Evolutionary conservation across 108 stramenopile genomes (phyloP).

Genomic region (Epipyxis sp.): DNA sequence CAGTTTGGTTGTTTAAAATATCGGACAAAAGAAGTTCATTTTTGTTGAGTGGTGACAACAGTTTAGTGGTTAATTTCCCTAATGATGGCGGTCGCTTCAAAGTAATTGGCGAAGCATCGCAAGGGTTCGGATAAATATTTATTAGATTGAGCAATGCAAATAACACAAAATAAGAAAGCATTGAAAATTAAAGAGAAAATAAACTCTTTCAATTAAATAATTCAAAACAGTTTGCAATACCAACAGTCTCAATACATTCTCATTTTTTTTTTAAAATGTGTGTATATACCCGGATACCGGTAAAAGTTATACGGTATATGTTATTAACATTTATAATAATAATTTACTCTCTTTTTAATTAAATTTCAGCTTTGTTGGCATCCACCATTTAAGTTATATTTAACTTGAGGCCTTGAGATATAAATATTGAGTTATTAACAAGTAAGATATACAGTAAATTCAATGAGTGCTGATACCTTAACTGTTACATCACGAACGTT

Average conservation of each 20-base stretch:
- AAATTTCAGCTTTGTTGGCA: neutral
- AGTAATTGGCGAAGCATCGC: no score
- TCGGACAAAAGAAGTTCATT: no score
- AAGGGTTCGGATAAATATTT: no score
- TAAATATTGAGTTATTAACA: neutral
- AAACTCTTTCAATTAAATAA: neutral
- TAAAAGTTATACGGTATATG: neutral
- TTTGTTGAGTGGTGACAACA: no score
- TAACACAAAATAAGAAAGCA: neutral
- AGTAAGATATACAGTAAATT: neutral
- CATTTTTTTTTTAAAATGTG: neutral
- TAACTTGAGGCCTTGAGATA: neutral
- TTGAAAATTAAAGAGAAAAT: neutral
- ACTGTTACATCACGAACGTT: neutral
- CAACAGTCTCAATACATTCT: neutral
- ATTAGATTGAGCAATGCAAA: neutral
- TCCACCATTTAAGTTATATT: neutral
- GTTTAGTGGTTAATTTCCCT: no score
- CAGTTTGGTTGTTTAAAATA: no score
- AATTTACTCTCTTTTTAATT: neutral
- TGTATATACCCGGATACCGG: neutral
- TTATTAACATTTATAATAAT: neutral
- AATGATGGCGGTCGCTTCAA: no score
- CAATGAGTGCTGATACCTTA: constrained; percentile 4
- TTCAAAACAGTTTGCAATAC: neutral